phyloP scores from a whole-genome alignment of 2,329 filamentous ascomycete genomes.

The Monosporascus sp. region DNA sequence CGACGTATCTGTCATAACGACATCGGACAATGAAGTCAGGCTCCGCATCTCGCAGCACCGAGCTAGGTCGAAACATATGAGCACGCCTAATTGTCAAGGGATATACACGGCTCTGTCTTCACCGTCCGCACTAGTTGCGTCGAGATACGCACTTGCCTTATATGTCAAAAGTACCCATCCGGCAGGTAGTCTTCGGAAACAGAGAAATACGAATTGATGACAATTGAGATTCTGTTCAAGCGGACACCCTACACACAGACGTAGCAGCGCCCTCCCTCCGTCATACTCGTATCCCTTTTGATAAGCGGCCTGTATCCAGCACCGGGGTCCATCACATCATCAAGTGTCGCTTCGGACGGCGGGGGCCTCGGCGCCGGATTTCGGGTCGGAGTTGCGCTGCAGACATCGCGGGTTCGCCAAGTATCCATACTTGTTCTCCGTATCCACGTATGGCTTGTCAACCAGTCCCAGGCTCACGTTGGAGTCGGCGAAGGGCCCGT shows the following conservation, averaged over 20 bases:
- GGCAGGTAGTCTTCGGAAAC: no score
- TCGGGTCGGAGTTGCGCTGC: not conserved
- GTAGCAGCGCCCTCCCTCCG: slow-evolving; percentile 12
- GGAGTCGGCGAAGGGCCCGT: not conserved
- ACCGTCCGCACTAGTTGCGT: not conserved
- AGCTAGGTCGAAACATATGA: no score
- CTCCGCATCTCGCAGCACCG: no score
- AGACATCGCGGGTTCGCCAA: not conserved
- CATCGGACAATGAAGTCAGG: no score
- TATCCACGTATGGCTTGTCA: not conserved
- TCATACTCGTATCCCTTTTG: slow-evolving; percentile 15
- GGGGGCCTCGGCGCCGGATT: not conserved
- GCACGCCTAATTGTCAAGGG: no score
- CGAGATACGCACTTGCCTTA: no score
- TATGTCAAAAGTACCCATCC: no score
- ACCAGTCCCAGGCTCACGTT: not conserved
- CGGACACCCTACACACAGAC: slow-evolving; percentile 8
- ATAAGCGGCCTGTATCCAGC: slow-evolving; percentile 9
- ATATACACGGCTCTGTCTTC: not conserved
- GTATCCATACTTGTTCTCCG: not conserved
- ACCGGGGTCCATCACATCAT: slow-evolving; percentile 11
- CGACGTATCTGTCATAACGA: no score
- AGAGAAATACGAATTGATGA: no score
- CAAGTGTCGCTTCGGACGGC: not conserved
- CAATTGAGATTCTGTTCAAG: no score